phyloP scores from a whole-genome alignment of 73 alveolate genomes.

The Tetrahymena elliotti region DNA sequence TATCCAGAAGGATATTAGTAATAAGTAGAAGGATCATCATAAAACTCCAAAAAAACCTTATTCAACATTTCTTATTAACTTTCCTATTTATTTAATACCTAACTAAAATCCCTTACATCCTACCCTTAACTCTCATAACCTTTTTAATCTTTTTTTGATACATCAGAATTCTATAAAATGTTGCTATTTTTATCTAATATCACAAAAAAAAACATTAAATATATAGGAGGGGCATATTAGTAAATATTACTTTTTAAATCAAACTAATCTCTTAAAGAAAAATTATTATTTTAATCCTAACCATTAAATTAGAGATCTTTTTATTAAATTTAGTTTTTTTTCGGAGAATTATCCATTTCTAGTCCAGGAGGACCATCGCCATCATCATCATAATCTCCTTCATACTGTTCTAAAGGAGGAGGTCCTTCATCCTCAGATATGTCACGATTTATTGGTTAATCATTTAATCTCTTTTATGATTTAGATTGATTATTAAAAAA shows the following conservation, averaged over 20 bases:
- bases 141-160: not conserved
- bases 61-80: not conserved
- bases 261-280: not conserved
- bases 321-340: not conserved
- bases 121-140: not conserved
- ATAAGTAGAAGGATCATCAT: not conserved
- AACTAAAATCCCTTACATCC: not conserved
- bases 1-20: not conserved
- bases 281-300: not conserved
- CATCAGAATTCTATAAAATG: not conserved
- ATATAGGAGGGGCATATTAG: too few species aligned
- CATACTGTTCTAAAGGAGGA: not conserved
- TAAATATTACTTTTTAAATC: not conserved
- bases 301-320: not conserved
- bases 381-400: not conserved
- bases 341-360: not conserved
- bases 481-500: too few species aligned
- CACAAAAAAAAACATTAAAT: too few species aligned
- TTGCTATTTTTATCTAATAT: too few species aligned
- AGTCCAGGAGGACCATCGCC: not conserved
- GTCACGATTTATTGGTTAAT: too few species aligned
- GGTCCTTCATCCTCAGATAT: too few species aligned
- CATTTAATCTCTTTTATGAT: not conserved
- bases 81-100: not conserved
- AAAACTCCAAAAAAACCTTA: not conserved